A percentile compares a stretch with the other conserved stretches of the same genome.
phyloP scores from a whole-genome alignment of 139 green algal genomes.

The Auxenochlorella pyrenoidosa region DNA sequence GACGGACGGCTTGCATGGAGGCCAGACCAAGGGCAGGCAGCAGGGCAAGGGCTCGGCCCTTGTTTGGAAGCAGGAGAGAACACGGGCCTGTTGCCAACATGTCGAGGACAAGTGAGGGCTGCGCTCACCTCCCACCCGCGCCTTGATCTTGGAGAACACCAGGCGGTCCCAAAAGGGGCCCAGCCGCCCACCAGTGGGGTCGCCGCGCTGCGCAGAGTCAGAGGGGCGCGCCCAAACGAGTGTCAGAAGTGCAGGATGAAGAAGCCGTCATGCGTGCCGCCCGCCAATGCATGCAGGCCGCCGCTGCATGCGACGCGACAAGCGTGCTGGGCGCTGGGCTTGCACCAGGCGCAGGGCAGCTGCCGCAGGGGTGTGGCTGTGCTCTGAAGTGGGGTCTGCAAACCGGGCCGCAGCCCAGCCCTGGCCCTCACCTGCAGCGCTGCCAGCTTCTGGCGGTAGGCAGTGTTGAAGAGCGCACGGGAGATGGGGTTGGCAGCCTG shows the following conservation, averaged over 20 bases:
- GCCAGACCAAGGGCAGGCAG: no score
- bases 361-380: background rate
- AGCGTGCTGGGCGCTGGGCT: no score
- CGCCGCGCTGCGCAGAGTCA: conserved; percentile 18
- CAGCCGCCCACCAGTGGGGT: conserved; percentile 73
- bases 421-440: conserved; percentile 54
- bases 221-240: no score
- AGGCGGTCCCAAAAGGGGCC: conserved; percentile 89
- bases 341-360: background rate
- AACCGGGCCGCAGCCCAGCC: background rate
- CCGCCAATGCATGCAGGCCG: background rate
- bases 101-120: no score
- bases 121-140: conserved; percentile 73
- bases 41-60: background rate
- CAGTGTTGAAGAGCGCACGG: conserved; percentile 78
- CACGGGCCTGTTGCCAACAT: no score
- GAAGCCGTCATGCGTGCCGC: no score
- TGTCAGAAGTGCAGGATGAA: no score
- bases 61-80: no score
- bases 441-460: conserved; percentile 80
- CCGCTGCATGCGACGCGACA: no score
- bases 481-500: conserved; percentile 63
- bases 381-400: background rate
- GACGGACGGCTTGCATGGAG: no score
- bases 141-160: conserved; percentile 95